Conservation (phyloP, 371 early-diverging fungal genomes). For the Mucor piriformis region DNA sequence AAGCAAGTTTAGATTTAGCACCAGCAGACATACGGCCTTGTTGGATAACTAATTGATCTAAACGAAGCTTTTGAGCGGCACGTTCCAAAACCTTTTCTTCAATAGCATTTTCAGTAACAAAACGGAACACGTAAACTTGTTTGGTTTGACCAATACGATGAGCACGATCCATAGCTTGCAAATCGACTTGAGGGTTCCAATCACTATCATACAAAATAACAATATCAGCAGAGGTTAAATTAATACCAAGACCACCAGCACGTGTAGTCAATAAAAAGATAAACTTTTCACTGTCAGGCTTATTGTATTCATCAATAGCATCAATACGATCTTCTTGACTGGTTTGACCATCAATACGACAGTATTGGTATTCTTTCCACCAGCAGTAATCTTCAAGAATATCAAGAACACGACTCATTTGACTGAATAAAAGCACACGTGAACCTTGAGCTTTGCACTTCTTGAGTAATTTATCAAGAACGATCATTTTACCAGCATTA, state of each 20-base stretch:
- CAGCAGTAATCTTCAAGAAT: slow-evolving; percentile 98
- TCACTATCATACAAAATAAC: slow-evolving; percentile 99
- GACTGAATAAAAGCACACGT: slow-evolving; percentile 96
- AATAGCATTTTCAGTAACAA: slow-evolving; percentile 97
- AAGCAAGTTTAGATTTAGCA: slow-evolving; percentile 33
- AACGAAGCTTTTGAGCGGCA: slow-evolving; percentile 94
- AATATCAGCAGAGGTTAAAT: slow-evolving; percentile 96
- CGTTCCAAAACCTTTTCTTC: slow-evolving; percentile 98
- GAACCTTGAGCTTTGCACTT: slow-evolving; percentile 90
- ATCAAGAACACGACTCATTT: slow-evolving; percentile 98
- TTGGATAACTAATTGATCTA: slow-evolving; percentile 98
- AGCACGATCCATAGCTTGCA: slow-evolving; percentile 97
- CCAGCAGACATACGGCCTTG: slow-evolving; percentile 70
- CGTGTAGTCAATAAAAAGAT: slow-evolving; percentile 97
- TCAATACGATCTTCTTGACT: slow-evolving; percentile 91
- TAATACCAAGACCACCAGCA: slow-evolving; percentile 99
- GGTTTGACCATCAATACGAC: slow-evolving; percentile 98
- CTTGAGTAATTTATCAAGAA: slow-evolving; percentile 91
- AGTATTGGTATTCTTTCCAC: slow-evolving; percentile 91
- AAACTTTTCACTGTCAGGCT: slow-evolving; percentile 88
- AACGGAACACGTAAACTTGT: slow-evolving; percentile 96
- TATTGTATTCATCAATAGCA: slow-evolving; percentile 96
- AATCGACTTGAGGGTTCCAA: slow-evolving; percentile 98
- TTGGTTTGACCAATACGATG: slow-evolving; percentile 99
- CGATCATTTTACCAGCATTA: slow-evolving; percentile 93